phyloP scores from a whole-genome alignment of 495 filamentous ascomycete genomes.

The Apodospora peruviana region DNA sequence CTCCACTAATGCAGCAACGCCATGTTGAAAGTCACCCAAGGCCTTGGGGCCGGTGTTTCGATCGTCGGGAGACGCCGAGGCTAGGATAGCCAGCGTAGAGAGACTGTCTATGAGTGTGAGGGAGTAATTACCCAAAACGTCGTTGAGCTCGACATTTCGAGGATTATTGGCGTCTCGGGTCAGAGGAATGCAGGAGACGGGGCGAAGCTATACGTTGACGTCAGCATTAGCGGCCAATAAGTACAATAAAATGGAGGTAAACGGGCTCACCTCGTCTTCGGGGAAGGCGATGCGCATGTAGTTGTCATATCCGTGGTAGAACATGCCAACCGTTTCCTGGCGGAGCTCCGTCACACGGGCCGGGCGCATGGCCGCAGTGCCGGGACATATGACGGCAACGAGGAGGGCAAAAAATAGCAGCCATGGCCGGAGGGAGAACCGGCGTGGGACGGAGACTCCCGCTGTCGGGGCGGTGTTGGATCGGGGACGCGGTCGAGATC shows the following conservation, averaged over 20 bases:
- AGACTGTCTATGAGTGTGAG: conserved; percentile 92
- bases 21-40: conserved; percentile 71
- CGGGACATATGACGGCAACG: conserved; percentile 22
- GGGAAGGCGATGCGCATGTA: conserved; percentile 94
- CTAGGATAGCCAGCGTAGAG: conserved; percentile 85
- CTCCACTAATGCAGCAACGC: conserved; percentile 69
- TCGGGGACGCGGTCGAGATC: conserved; percentile 4
- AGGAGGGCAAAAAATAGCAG: conserved; percentile 4
- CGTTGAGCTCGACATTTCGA: conserved; percentile 81
- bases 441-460: not conserved
- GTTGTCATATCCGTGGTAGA: conserved; percentile 95
- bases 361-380: conserved; percentile 45
- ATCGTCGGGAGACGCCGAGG: conserved; percentile 55
- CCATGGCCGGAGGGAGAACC: conserved; percentile 1
- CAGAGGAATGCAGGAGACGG: conserved; percentile 76
- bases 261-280: conserved; percentile 71
- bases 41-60: conserved; percentile 52
- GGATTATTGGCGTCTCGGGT: conserved; percentile 77
- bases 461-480: not conserved
- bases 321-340: conserved; percentile 82
- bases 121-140: conserved; percentile 95
- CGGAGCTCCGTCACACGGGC: conserved; percentile 44
- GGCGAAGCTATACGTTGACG: conserved; percentile 54
- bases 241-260: not conserved
- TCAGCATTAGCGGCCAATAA: not conserved